Base-by-base conservation (phyloP, 179 eudicot genomes). In the Kewa caespitosa region DNA sequence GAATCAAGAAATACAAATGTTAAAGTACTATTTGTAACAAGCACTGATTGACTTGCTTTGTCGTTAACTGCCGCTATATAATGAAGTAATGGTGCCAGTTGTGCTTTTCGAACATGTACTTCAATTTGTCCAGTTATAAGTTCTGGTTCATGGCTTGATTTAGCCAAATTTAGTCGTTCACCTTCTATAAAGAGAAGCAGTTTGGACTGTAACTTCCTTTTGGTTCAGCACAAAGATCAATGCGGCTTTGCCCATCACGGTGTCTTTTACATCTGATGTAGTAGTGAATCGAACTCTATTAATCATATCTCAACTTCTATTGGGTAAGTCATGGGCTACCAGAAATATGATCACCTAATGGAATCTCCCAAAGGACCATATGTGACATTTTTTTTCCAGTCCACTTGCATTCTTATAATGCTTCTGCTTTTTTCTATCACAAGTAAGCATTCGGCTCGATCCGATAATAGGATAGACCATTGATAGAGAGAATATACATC, bases 281-380 rank as follows among this genome's bases (percentile, higher is more conserved):
- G 63, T 60, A 31, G 52, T 76, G 59, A 55, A 81, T 72, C 30
- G 38, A 73, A 69, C 52, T 48, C 69, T 42, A 67, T 72, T n/a
- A 54, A 76, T 76, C 54, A 72, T 76, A 60, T 38, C n/a, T 52
- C 67, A 66, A 73, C 73, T 11, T 54, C n/a, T 55, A 38, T 57
- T n/a, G 62, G 25, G 38, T 39, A 27, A 65, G 55, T 37, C 76
- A 74, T 66, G 76, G 81, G 75, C 71, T 77, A 77, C 78, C 78
- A 48, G 67, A 81, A 39, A 79, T 73, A 69, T 67, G 78, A 42
- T 66, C 74, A 81, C 78, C 75, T 61, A 57, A 67, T 76, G 77
- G 74, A 76, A 37, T 74, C 77, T 78, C 74, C 78, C 27, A 54
- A 22, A 43, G 68, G 76, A 78, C 79, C 79, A 54, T 63, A 62